Evolutionary conservation across 2,329 filamentous ascomycete species (phyloP).

Genomic region (Bipolaris bicolor): DNA sequence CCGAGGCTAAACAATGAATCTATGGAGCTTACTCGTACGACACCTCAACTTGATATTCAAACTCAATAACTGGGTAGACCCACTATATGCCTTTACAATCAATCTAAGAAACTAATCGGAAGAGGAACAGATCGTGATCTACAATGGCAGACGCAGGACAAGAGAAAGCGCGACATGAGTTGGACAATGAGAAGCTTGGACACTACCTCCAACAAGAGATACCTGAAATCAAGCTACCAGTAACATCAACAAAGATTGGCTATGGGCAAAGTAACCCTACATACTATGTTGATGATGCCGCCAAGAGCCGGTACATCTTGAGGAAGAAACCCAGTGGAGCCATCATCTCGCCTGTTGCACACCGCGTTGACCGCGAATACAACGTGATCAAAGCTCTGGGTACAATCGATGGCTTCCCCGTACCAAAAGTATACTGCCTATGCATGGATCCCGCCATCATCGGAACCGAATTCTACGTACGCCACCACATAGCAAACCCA

Average conservation of each 20-base stretch:
- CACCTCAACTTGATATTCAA: background rate
- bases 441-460: constrained; percentile 81
- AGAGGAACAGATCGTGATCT: background rate
- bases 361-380: constrained; percentile 95
- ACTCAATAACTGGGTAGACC: constrained; percentile 1
- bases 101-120: background rate
- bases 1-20: constrained; percentile 33
- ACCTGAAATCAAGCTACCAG: constrained; percentile 31
- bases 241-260: constrained; percentile 71
- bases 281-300: constrained; percentile 77
- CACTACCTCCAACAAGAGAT: constrained; percentile 38
- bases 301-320: constrained; percentile 76
- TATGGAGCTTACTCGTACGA: constrained; percentile 18
- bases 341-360: constrained; percentile 89
- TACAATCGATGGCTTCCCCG: constrained; percentile 77
- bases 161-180: constrained; percentile 34
- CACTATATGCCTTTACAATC: background rate
- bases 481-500: background rate
- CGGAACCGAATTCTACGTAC: constrained; percentile 83
- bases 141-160: constrained; percentile 22
- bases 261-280: constrained; percentile 98
- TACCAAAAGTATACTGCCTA: constrained; percentile 80
- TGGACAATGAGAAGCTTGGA: constrained; percentile 40
- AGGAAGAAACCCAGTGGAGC: constrained; percentile 94
- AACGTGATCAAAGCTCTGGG: constrained; percentile 80